A percentile compares a stretch with the other conserved stretches of the same genome.
Evolutionary conservation across 768 basidiomycete species (phyloP).

Genomic region (Vararia minispora): DNA sequence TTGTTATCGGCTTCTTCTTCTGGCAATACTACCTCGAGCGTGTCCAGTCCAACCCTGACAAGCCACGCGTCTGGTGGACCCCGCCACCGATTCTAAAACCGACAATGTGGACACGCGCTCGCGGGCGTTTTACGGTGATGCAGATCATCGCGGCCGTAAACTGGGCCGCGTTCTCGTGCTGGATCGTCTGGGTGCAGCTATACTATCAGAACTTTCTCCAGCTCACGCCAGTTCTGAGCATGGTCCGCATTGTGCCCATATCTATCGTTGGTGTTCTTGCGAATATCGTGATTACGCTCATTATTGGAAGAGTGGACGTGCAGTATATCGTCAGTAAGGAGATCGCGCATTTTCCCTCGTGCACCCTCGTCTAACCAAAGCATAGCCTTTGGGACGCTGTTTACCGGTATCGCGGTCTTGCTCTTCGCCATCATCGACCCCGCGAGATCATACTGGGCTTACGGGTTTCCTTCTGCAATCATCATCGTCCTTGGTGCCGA

Average conservation of each 20-base stretch:
- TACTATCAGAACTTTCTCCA: constrained; percentile 61
- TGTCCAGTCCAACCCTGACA: constrained; percentile 12
- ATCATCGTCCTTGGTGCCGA: constrained; percentile 66
- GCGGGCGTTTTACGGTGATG: constrained; percentile 51
- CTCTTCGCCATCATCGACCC: constrained; percentile 61
- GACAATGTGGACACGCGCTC: constrained; percentile 50
- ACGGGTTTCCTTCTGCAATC: constrained; percentile 57
- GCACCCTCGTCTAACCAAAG: too few species aligned
- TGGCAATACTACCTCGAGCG: constrained; percentile 60
- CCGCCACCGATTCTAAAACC: constrained; percentile 59
- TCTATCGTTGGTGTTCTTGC: constrained; percentile 53
- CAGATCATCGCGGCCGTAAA: constrained; percentile 52
- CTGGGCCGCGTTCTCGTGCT: constrained; percentile 47
- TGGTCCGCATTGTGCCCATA: constrained; percentile 64
- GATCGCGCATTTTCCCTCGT: too few species aligned
- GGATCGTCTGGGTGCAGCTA: constrained; percentile 49
- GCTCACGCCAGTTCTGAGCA: constrained; percentile 45
- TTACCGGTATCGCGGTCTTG: constrained; percentile 47
- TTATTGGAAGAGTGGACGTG: constrained; percentile 44
- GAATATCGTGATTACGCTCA: constrained; percentile 52
- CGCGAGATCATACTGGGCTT: constrained; percentile 56
- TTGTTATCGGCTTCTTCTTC: constrained; percentile 44
- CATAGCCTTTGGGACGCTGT: constrained; percentile 40
- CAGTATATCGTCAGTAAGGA: constrained; percentile 48
- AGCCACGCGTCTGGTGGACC: constrained; percentile 16